Percentiles rank a stretch among this genome's conserved stretches.
Evolutionary conservation across 2,329 filamentous ascomycete genomes (phyloP).

Genomic region (Bisporella sp.): DNA sequence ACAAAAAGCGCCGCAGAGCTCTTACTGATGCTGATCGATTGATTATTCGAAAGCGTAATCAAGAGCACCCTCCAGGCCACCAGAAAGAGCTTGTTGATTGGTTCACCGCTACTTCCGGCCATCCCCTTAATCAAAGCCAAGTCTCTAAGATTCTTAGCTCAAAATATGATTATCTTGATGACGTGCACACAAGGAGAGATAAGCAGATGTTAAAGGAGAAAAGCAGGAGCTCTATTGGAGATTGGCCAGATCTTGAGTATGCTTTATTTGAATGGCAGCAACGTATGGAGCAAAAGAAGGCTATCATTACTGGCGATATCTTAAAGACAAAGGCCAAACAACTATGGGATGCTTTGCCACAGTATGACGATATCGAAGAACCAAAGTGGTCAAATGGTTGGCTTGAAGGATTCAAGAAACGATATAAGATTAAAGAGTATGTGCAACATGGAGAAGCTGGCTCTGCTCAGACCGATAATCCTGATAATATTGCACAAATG

Average conservation of each 20-base stretch:
- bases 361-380: background rate
- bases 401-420: slow-evolving; percentile 1
- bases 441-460: background rate
- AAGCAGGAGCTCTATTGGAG: background rate
- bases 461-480: background rate
- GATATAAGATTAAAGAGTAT: background rate
- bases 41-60: no score
- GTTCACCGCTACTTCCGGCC: no score
- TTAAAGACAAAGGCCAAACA: background rate
- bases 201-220: background rate
- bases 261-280: no score
- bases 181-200: no score
- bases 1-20: no score
- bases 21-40: no score
- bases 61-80: no score
- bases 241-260: background rate
- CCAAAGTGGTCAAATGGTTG: no score
- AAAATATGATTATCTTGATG: no score
- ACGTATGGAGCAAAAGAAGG: slow-evolving; percentile 1
- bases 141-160: no score
- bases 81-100: no score
- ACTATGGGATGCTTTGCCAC: background rate
- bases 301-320: background rate
- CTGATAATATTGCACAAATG: background rate
- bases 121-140: no score